These are phyloP conservation scores for Pseudocercospora vitis DNA, from an alignment of 2,329 filamentous ascomycete genomes.

Conservation along the genomic window DNA sequence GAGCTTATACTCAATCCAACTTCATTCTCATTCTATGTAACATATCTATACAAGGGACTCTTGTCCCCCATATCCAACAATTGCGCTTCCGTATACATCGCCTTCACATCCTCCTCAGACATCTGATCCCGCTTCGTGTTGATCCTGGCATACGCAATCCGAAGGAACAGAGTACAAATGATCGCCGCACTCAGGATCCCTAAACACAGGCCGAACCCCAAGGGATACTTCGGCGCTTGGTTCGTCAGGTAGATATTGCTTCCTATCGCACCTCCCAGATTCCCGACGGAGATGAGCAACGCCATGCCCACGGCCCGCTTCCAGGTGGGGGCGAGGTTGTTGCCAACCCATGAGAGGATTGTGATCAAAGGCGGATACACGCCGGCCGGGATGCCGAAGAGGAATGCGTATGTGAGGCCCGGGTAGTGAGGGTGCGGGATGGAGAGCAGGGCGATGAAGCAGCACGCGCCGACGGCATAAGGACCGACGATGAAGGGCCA, in stretches of 20 bases:
- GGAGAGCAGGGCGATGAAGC: neutral
- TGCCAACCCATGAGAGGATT: neutral
- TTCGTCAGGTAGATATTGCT: neutral
- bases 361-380: neutral
- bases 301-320: neutral
- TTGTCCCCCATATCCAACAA: slow-evolving; percentile 41
- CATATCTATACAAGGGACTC: slow-evolving; percentile 43
- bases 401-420: neutral
- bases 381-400: neutral
- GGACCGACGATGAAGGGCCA: neutral
- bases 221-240: neutral
- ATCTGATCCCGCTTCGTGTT: slow-evolving; percentile 39
- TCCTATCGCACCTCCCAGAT: neutral
- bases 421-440: too few relatives aligned
- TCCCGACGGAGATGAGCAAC: neutral
- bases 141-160: neutral
- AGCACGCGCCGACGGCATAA: neutral
- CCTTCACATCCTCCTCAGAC: slow-evolving; percentile 37
- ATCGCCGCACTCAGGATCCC: neutral
- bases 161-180: neutral
- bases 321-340: neutral
- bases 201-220: neutral
- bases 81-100: slow-evolving; percentile 41
- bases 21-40: too few relatives aligned
- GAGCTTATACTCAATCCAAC: too few relatives aligned